phyloP scores from a whole-genome alignment of 1,284 basidiomycete genomes.

The Melampsora occidentalis region DNA sequence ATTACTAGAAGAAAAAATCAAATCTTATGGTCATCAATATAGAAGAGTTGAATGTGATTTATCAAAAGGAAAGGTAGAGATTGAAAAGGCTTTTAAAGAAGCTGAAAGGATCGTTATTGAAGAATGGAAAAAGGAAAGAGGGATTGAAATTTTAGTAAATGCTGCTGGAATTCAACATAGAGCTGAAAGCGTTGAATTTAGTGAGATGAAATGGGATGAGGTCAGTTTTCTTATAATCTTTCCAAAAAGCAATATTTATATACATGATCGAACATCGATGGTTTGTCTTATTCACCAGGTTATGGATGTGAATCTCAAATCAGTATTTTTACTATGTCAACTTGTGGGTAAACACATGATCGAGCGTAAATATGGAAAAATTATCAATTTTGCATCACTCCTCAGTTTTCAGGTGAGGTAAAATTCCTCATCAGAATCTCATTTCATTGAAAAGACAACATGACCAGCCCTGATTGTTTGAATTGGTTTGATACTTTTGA shows the following conservation, averaged over 20 bases:
- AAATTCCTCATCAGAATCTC: conserved; percentile 45
- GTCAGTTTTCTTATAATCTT: conserved; percentile 15
- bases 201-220: conserved; percentile 83
- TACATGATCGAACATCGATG: neutral
- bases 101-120: conserved; percentile 61
- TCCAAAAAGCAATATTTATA: too few relatives aligned
- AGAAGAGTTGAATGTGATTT: conserved; percentile 73
- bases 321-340: conserved; percentile 49
- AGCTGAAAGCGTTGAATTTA: conserved; percentile 74
- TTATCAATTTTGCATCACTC: conserved; percentile 51
- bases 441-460: conserved; percentile 31
- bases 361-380: conserved; percentile 47
- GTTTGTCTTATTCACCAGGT: conserved; percentile 29
- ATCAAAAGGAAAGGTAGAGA: conserved; percentile 66
- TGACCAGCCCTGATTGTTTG: conserved; percentile 52
- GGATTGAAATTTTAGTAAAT: conserved; percentile 79
- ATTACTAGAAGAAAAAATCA: conserved; percentile 45
- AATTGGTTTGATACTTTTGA: neutral
- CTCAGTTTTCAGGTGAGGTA: conserved; percentile 51
- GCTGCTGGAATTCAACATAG: conserved; percentile 91
- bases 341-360: conserved; percentile 50
- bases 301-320: conserved; percentile 50
- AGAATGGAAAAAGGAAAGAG: conserved; percentile 58
- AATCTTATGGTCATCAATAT: conserved; percentile 57
- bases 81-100: conserved; percentile 59